Evolutionary conservation across 257 asterid species (phyloP).

Genomic region (Pogostemon cablin): DNA sequence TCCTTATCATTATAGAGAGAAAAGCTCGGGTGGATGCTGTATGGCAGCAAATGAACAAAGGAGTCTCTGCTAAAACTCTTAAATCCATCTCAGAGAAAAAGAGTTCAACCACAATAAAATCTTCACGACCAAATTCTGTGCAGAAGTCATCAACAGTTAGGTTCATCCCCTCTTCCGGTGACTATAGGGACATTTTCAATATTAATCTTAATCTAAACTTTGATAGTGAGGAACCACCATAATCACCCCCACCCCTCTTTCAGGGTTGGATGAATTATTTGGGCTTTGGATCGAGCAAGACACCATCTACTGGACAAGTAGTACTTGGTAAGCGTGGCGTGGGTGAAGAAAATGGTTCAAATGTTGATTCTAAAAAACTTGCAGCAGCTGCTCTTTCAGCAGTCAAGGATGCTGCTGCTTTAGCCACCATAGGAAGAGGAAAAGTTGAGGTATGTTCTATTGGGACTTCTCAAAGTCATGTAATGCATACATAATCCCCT

Average conservation of each 20-base stretch:
- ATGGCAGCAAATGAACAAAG: constrained; percentile 96
- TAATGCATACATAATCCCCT: neutral
- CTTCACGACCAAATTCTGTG: constrained; percentile 40
- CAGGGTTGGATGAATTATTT: constrained; percentile 85
- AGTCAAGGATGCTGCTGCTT: constrained; percentile 68
- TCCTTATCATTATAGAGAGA: constrained; percentile 55
- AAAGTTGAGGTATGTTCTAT: constrained; percentile 69
- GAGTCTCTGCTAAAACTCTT: constrained; percentile 65
- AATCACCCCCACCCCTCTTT: constrained; percentile 21
- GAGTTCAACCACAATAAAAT: constrained; percentile 41
- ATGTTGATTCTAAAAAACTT: constrained; percentile 70
- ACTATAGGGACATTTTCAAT: neutral
- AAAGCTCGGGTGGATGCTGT: constrained; percentile 83
- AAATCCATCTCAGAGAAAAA: constrained; percentile 54
- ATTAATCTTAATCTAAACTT: constrained; percentile 29
- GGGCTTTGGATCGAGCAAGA: constrained; percentile 71
- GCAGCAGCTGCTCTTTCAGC: constrained; percentile 98
- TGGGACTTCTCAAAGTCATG: constrained; percentile 7
- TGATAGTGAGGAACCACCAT: constrained; percentile 28
- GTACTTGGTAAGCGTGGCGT: constrained; percentile 38
- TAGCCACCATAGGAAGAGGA: constrained; percentile 60
- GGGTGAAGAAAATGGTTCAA: constrained; percentile 40
- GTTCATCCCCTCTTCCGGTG: constrained; percentile 29
- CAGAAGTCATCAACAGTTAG: constrained; percentile 54
- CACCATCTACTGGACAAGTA: constrained; percentile 43